A percentile compares a stretch with the other conserved stretches of the same genome.
Evolutionary conservation across 1,284 basidiomycete species (phyloP).

Genomic region (Cerioporus squamosus): DNA sequence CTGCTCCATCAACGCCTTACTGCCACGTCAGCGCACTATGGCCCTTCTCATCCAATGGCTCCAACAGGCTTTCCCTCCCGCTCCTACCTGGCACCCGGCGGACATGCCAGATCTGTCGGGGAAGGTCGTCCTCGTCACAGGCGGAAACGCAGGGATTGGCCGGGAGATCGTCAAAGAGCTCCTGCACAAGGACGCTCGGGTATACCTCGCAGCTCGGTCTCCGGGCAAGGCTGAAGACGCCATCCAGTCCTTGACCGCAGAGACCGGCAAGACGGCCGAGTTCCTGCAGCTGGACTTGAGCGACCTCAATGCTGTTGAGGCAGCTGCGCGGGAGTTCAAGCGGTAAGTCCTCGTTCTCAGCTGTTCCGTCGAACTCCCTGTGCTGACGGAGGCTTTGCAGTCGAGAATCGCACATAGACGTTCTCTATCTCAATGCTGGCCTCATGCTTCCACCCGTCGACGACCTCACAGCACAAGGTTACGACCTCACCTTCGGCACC

Average conservation of each 20-base stretch:
- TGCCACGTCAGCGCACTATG: too few relatives aligned
- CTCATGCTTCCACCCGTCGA: conserved; percentile 47
- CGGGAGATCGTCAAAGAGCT: conserved; percentile 42
- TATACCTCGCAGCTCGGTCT: conserved; percentile 53
- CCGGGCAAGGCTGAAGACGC: conserved; percentile 44
- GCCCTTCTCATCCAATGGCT: too few relatives aligned
- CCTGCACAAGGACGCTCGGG: conserved; percentile 50
- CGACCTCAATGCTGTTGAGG: conserved; percentile 46
- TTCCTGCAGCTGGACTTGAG: conserved; percentile 54
- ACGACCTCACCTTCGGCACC: conserved; percentile 55
- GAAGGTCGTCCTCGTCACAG: conserved; percentile 46
- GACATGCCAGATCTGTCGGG: conserved; percentile 40
- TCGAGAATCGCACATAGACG: not conserved
- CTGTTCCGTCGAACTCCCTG: conserved; percentile 16
- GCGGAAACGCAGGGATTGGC: conserved; percentile 48
- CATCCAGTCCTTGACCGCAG: conserved; percentile 45
- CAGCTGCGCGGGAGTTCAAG: conserved; percentile 45
- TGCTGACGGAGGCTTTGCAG: not conserved
- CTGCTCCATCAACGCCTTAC: too few relatives aligned
- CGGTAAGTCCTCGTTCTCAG: conserved; percentile 42
- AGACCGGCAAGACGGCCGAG: conserved; percentile 41
- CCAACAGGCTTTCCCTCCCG: too few relatives aligned
- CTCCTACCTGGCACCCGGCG: too few relatives aligned
- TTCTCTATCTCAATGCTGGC: not conserved
- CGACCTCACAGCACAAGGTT: conserved; percentile 47